phyloP scores from a whole-genome alignment of 345 rosid genomes.

The Odontarrhena argentea region DNA sequence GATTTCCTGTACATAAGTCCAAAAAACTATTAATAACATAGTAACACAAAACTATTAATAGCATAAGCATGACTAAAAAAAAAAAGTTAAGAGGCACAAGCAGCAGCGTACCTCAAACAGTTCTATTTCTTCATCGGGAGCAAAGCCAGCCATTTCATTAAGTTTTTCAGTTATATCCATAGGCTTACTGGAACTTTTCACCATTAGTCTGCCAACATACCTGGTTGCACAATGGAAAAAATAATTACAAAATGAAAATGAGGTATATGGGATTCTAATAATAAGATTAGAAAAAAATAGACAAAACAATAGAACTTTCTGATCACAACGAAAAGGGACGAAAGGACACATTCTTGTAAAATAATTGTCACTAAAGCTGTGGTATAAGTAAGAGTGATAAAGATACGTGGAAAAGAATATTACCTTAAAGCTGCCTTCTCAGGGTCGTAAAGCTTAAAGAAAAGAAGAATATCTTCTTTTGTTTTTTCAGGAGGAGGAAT shows the following conservation, averaged over 20 bases:
- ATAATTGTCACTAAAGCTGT: background rate
- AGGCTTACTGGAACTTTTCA: slow-evolving; percentile 76
- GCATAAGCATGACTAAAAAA: slow-evolving; percentile 6
- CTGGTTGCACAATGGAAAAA: slow-evolving; percentile 39
- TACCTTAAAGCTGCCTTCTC: slow-evolving; percentile 73
- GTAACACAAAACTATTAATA: background rate
- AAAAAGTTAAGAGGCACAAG: slow-evolving; percentile 6
- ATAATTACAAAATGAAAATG: slow-evolving; percentile 16
- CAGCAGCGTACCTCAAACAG: slow-evolving; percentile 76
- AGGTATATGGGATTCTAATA: background rate
- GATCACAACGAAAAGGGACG: slow-evolving; percentile 6
- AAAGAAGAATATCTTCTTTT: slow-evolving; percentile 87
- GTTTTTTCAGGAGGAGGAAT: slow-evolving; percentile 67
- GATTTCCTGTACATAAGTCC: slow-evolving; percentile 65
- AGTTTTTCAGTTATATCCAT: slow-evolving; percentile 66
- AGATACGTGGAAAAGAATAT: slow-evolving; percentile 19
- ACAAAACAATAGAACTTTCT: background rate
- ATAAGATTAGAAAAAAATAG: background rate
- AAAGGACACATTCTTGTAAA: slow-evolving; percentile 10
- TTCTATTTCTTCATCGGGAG: slow-evolving; percentile 84
- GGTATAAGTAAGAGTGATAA: background rate
- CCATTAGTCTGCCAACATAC: slow-evolving; percentile 82
- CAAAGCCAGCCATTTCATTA: slow-evolving; percentile 90
- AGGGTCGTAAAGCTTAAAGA: slow-evolving; percentile 91
- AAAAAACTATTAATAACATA: slow-evolving; percentile 17